Base-by-base conservation (phyloP, 2,329 filamentous ascomycete genomes). In the Moelleriella libera region DNA sequence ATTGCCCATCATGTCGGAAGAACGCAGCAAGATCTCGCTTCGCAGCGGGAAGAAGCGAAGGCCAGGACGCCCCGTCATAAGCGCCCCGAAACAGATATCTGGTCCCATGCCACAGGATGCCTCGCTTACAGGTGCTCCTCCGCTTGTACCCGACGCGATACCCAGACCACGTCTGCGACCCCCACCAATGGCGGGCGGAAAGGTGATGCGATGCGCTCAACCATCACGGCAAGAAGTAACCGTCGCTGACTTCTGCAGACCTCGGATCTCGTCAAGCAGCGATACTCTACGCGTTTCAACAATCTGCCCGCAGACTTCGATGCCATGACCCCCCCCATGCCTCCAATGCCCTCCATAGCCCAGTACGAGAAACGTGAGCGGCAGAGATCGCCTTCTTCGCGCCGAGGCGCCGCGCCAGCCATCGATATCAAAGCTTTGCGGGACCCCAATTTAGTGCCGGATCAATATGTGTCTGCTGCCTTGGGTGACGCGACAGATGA, bases 281-380 rank as follows among this genome's bases (percentile, higher is more conserved):
- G 92, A 56, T 98, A 97, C 66, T 97, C 92, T 40, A 89, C 89
- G 41, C 82, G 90, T 51, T 94, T 96, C 64, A 90, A 88, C 57
- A 81, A 85, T 53, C 65, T 83, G 1, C 84, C 85, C 1, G 69
- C 78, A 50, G 81, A 86, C 57, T 85, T 80, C 60, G 77, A 83
- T 56, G 70, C 75, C 54, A 79, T 76, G 48, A 78, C 77, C n/a
- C 77, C 88, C 14, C 77, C 85, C 2, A 72, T 95, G 53, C 90
- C 92, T 1, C 65, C 75, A 10, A 58, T 86, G 47, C 80, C 83
- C 53, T 64, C 73, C 41, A 61, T 75, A 47, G 72, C 74, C 44
- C 80, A 77, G 54, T 87, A 78, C 59, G 72, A 74, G 45, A 68
- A 68, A 48, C 66, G 62, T 59, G 58, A 70, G 55, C 63, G 70